Evolutionary conservation across 306 rosid genomes (phyloP).

Genomic region (Prunus padus): DNA sequence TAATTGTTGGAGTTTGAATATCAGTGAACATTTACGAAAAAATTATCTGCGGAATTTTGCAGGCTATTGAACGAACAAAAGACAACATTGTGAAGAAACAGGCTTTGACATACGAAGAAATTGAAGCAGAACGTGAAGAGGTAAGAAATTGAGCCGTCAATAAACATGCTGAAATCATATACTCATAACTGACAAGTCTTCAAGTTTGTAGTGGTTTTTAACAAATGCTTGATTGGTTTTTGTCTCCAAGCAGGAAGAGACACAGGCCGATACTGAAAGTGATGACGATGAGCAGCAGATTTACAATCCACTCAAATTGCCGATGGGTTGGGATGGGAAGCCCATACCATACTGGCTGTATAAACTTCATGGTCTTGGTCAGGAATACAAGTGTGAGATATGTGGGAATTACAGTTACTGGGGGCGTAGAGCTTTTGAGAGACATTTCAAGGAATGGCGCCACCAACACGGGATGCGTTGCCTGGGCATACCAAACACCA

Average conservation of each 20-base stretch:
- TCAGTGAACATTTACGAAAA: background rate
- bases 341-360: conserved; percentile 99
- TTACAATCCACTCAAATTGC: conserved; percentile 95
- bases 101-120: conserved; percentile 91
- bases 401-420: conserved; percentile 99
- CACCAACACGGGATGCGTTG: conserved; percentile 99
- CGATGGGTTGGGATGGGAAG: conserved; percentile 99
- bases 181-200: background rate
- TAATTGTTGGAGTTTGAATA: background rate
- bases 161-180: background rate
- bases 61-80: conserved; percentile 80
- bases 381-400: conserved; percentile 98
- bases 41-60: conserved; percentile 28
- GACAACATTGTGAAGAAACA: conserved; percentile 95
- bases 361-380: conserved; percentile 98
- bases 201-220: background rate
- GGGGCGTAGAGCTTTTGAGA: conserved; percentile 98
- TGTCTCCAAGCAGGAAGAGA: conserved; percentile 68
- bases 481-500: conserved; percentile 97
- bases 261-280: conserved; percentile 85
- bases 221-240: conserved; percentile 12
- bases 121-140: conserved; percentile 96
- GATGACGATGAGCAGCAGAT: conserved; percentile 98
- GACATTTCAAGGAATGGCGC: conserved; percentile 99
- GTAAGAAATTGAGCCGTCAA: conserved; percentile 37